Conservation (phyloP, 371 early-diverging fungal genomes). For the Zychaea mexicana region DNA sequence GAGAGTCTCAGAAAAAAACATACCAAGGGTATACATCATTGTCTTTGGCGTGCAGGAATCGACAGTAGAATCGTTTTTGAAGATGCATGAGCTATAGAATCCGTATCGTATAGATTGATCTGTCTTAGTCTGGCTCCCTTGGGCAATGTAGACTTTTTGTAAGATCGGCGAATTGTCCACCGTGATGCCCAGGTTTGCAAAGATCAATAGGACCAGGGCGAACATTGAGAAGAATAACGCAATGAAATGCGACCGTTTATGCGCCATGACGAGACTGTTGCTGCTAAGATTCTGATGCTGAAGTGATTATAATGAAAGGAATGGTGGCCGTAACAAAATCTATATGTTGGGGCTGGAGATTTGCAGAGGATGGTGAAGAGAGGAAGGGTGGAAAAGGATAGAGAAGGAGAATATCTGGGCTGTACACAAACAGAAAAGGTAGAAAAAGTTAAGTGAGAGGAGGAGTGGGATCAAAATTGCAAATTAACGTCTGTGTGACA, state of each 20-base stretch:
- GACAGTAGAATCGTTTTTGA: constrained; percentile 13
- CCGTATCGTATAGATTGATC: constrained; percentile 35
- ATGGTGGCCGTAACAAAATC: too few relatives aligned
- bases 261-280: background rate
- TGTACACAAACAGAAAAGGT: too few relatives aligned
- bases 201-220: constrained; percentile 27
- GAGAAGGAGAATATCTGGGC: too few relatives aligned
- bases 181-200: constrained; percentile 39
- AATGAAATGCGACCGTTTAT: constrained; percentile 19
- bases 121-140: constrained; percentile 25
- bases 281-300: background rate
- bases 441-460: too few relatives aligned
- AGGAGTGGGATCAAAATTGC: background rate
- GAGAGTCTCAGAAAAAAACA: background rate
- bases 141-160: constrained; percentile 25
- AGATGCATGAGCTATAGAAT: constrained; percentile 36
- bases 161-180: constrained; percentile 26
- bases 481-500: constrained; percentile 3
- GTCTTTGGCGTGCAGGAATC: constrained; percentile 22
- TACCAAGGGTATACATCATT: constrained; percentile 29
- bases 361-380: background rate
- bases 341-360: too few relatives aligned
- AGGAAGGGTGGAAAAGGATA: background rate
- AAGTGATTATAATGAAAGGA: background rate
- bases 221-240: constrained; percentile 26